Conservation (phyloP, 2,329 filamentous ascomycete species). For the Penicillium sp. region DNA sequence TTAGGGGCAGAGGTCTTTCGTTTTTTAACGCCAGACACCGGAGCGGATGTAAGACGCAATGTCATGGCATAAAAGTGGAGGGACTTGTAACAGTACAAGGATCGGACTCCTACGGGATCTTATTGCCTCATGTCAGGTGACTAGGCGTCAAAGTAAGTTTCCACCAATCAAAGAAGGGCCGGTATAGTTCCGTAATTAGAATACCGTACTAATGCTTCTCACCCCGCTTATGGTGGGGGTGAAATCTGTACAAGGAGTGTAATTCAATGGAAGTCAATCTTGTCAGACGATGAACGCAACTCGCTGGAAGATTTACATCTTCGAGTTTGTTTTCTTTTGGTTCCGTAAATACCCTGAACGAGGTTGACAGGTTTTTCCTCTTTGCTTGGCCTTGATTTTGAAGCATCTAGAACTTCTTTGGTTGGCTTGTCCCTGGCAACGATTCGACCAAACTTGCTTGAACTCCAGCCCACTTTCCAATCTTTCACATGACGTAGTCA, state of each 20-base stretch:
- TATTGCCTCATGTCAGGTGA: constrained; percentile 23
- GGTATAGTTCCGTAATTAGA: constrained; percentile 12
- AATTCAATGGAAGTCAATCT: not conserved
- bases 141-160: not conserved
- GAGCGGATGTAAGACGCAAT: constrained; percentile 47
- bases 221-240: not conserved
- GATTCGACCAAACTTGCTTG: constrained; percentile 3
- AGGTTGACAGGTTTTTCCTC: too few relatives aligned
- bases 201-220: constrained; percentile 9
- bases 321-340: not conserved
- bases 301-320: too few relatives aligned
- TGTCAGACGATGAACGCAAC: not conserved
- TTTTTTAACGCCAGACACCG: constrained; percentile 47
- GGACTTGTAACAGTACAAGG: not conserved
- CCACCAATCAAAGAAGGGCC: constrained; percentile 10
- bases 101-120: not conserved
- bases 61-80: constrained; percentile 40
- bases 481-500: constrained; percentile 36
- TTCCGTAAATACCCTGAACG: not conserved
- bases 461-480: constrained; percentile 1
- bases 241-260: not conserved
- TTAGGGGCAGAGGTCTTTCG: constrained; percentile 29
- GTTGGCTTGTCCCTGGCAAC: not conserved
- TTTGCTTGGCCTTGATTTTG: not conserved
- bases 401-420: not conserved